Evolutionary conservation across 2,329 filamentous ascomycete genomes (phyloP), one percentile per base, ranked within the genome.

Genomic region (Delphinella strobiligena): DNA sequence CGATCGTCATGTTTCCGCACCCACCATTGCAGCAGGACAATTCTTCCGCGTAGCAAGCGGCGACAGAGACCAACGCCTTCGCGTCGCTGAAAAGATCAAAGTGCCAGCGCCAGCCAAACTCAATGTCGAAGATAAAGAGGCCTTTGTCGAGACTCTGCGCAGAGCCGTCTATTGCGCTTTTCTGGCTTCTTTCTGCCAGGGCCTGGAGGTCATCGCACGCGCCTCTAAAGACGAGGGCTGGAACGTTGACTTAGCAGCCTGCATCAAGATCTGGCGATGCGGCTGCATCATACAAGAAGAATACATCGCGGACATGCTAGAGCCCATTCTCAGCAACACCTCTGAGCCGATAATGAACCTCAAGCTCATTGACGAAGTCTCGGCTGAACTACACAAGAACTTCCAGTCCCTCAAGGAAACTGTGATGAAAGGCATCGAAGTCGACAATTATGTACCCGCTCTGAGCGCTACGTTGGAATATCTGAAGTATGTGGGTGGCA

Each of bases 201-300:
- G 73, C 0, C 58, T 78, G n/a, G 66, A 74, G 43, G 53, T 77
- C 16, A 68, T 78, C 41, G 62, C 66, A 1, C 61, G 60, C 7
- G 64, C 67, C 1, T 68, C 71, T 40, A 56, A 61, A 31, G 61
- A 72, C 33, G 62, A 75, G 49, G 60, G 60, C 9, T 78, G 73
- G 73, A 53, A 53, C 5, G 54, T 69, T 19, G 48, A 63, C 27
- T 59, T 62, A 33, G 44, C 41, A 7, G 54, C 56, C 10, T 53
- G 65, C 12, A 47, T 68, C 11, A 55, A 63, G 48, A 69, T 77
- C 41, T 78, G 73, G 74, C 65, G 71, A 3, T 69, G 64, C 2
- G 73, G 74, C 1, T 77, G 73, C 49, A 77, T 78, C 49, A 77
- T 78, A 50, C 67, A 71, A 44, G 63, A 66, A 0, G 71, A 75